Base-by-base conservation (phyloP, 2,329 filamentous ascomycete species). In the Fusarium sp. region DNA sequence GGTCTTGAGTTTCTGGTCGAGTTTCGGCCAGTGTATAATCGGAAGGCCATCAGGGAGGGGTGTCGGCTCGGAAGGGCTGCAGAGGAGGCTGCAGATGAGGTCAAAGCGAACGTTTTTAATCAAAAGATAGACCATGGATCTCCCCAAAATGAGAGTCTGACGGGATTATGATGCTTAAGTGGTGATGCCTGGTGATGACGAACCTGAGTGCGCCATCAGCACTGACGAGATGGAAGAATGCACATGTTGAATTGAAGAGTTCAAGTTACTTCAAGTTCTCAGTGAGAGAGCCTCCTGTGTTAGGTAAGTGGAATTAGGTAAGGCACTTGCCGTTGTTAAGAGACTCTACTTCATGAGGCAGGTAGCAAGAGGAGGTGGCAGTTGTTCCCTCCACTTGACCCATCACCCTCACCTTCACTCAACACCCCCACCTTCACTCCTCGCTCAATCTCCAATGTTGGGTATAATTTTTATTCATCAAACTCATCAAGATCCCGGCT, bases 381-480 rank as follows among this genome's bases (percentile, higher is more conserved):
- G 15, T 22, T 25, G 47, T 15, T 32, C 30, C 20, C 58, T 58
- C 59, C 35, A 15, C 50, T 43, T 17, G 17, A 11, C 35, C 35
- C 35, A 37, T 17, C 35, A 37, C 33, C 33, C 6, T 37, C 12
- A 6, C 9, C 15, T 20, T 38, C 25, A 30, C 27, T 30, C 27
- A 30, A 30, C 27, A 30, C 27, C 27, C 27, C 27, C 27, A 33
- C 22, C n/a, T 7, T 45, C 40, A 22, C 40, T 12, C 9, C n/a
- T 45, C 17, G 15, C 17, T n/a, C 11, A 20, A 20, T 11, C n/a
- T 20, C 5, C 40, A 14, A 4, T 10, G 25, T 38, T 54, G 25
- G 8, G 3, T 17, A 32, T 61, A 40, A 50, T 40, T 52, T 40
- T 72, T 25, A 25, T 68, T 68, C 62, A 72, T 76, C 67, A 68